Percentiles rank a stretch among this genome's conserved stretches.
Evolutionary conservation across 371 early-diverging fungal genomes (phyloP).

Genomic region (Gilbertella persicaria): DNA sequence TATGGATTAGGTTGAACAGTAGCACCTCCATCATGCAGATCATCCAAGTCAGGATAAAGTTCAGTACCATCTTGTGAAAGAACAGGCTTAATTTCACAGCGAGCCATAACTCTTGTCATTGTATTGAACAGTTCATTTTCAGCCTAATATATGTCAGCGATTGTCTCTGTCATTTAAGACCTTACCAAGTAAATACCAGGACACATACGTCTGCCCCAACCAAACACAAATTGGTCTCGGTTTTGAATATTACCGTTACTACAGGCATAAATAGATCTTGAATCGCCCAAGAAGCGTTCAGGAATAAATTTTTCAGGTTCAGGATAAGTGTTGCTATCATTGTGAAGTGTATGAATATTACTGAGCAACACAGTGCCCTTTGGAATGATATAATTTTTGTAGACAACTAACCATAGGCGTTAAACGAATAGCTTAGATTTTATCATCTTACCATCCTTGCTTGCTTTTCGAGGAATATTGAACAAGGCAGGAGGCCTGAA

Average conservation of each 20-base stretch:
- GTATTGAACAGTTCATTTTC: slow-evolving; percentile 20
- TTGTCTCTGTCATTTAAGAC: too few species aligned
- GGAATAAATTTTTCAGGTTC: slow-evolving; percentile 27
- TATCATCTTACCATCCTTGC: slow-evolving; percentile 29
- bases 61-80: slow-evolving; percentile 1
- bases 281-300: slow-evolving; percentile 24
- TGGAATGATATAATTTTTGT: slow-evolving; percentile 22
- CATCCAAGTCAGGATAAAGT: slow-evolving; percentile 16
- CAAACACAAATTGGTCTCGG: slow-evolving; percentile 14
- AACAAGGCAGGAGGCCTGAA: slow-evolving; percentile 27
- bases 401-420: not conserved
- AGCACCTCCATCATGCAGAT: slow-evolving; percentile 10
- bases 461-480: slow-evolving; percentile 30
- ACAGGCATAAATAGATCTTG: slow-evolving; percentile 10
- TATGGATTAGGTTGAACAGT: slow-evolving; percentile 9
- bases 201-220: slow-evolving; percentile 23
- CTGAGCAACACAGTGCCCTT: slow-evolving; percentile 13
- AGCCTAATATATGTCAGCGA: slow-evolving; percentile 8
- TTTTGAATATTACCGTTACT: slow-evolving; percentile 7
- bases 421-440: not conserved
- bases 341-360: slow-evolving; percentile 16
- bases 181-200: slow-evolving; percentile 24
- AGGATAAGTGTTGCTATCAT: not conserved
- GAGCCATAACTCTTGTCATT: slow-evolving; percentile 9
- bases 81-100: slow-evolving; percentile 16